Evolutionary conservation across 2,329 filamentous ascomycete species (phyloP), one percentile per base, ranked within the genome.

Genomic region (Septoria linicola): DNA sequence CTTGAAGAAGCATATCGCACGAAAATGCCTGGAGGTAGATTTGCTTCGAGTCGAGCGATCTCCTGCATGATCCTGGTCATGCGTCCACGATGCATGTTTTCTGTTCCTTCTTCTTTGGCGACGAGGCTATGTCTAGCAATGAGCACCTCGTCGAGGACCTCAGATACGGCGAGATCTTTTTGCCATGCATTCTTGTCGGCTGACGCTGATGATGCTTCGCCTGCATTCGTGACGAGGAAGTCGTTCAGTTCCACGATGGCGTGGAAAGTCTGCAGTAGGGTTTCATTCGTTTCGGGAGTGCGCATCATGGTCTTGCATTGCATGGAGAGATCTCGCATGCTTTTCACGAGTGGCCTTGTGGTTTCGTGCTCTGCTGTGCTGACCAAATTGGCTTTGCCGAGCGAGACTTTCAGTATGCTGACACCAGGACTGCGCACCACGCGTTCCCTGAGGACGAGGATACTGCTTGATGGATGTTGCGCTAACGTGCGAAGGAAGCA

Each of bases 1-100:
- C 79, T 72, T 2, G 73, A 75, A 51, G 80, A 78, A 74, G 79
- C 82, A 4, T 78, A 76, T 30, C 80, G 74, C 2, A 82, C 77
- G 57, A 76, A 81, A 47, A 83, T 80, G 3, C 51, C 76, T 1
- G 75, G 68, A 0, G 80, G 80, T 2, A 83, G 70, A 31, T 53
- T 48, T 13, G 65, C 69, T 14, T 70, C 65, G 1, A 83, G 70
- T 11, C 80, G 79, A 37, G 73, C 72, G 60, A 81, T 76, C 56
- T 83, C 80, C 60, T 77, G 79, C 19, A 76, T 68, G 4, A 80
- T 60, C 20, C 71, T 66, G 56, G 73, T 76, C 72, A 80, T 78
- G 2, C 78, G 73, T 27, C 73, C 73, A 3, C 56, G 61, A 1
- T 43, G 58, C 2, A 65, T 49, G 7, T 42, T 45, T 3, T 5